These are phyloP conservation scores for Leptomonas pyrrhocoris DNA, from an alignment of 208 protist species.

Conservation along the genomic window DNA sequence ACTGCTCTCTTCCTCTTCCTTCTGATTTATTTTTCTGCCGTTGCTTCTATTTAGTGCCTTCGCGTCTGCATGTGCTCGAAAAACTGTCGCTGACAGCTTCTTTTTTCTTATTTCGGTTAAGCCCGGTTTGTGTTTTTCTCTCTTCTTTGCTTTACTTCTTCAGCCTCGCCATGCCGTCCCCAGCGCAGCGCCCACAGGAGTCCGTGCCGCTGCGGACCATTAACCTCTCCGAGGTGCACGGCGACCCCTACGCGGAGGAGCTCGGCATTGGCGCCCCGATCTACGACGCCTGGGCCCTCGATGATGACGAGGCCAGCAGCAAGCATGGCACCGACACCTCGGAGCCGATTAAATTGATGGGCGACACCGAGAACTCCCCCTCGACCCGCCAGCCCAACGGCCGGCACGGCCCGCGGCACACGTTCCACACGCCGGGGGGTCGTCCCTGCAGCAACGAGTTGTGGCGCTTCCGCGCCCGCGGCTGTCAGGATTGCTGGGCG, in stretches of 20 bases:
- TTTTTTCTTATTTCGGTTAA: no score
- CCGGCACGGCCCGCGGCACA: neutral
- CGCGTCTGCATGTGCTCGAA: no score
- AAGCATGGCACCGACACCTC: constrained; percentile 1
- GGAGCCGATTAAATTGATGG: neutral
- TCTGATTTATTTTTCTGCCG: no score
- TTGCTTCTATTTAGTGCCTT: no score
- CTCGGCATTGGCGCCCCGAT: constrained; percentile 45
- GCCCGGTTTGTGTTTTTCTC: neutral
- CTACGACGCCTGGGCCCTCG: constrained; percentile 44
- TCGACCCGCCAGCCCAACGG: neutral
- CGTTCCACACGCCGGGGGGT: constrained; percentile 33
- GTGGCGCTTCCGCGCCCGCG: constrained; percentile 60
- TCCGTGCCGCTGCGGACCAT: constrained; percentile 13
- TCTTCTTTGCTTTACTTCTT: neutral
- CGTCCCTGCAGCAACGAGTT: constrained; percentile 55
- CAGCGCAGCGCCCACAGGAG: constrained; percentile 3
- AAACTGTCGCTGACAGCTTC: no score
- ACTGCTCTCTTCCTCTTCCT: no score
- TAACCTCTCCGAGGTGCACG: constrained; percentile 29
- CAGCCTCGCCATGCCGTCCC: neutral
- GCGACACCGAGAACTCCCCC: constrained; percentile 2
- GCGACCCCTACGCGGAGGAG: constrained; percentile 45
- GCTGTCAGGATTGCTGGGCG: constrained; percentile 67
- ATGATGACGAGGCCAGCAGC: constrained; percentile 36